A percentile compares a stretch with the other conserved stretches of the same genome.
Conservation (phyloP, 2,329 filamentous ascomycete genomes). For the Leptographium radiaticola region DNA sequence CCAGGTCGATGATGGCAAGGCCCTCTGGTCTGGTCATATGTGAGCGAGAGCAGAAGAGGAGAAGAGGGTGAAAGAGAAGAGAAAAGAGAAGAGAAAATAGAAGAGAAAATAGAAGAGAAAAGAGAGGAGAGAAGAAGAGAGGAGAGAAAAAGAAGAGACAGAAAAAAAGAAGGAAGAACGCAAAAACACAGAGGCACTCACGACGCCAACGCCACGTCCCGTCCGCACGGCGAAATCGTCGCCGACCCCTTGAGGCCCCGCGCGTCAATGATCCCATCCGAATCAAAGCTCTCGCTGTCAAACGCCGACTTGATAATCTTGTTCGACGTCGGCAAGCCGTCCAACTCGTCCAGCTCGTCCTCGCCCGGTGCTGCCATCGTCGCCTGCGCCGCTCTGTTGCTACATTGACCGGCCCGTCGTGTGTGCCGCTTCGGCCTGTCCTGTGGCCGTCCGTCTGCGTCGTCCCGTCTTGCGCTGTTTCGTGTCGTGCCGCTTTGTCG, state of each 20-base stretch:
- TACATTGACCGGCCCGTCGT: background rate
- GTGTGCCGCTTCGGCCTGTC: background rate
- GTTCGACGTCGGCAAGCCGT: constrained; percentile 42
- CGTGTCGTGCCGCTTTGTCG: background rate
- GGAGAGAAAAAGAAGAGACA: too few relatives aligned
- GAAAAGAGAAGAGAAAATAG: too few relatives aligned
- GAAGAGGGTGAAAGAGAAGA: too few relatives aligned
- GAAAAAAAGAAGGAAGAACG: background rate
- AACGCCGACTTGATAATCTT: constrained; percentile 56
- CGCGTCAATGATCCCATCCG: constrained; percentile 72
- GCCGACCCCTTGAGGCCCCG: constrained; percentile 75
- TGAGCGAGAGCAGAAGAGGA: too few relatives aligned
- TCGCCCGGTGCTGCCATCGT: constrained; percentile 32
- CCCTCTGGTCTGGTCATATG: constrained; percentile 53
- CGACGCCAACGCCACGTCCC: constrained; percentile 83
- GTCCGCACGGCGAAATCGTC: constrained; percentile 81
- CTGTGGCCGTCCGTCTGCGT: too few relatives aligned
- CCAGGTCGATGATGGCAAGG: constrained; percentile 81
- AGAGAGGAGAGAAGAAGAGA: too few relatives aligned
- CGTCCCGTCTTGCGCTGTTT: background rate
- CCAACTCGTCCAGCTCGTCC: constrained; percentile 12
- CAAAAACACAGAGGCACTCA: constrained; percentile 20
- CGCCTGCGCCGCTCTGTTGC: background rate
- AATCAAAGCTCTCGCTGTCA: constrained; percentile 78
- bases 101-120: too few relatives aligned